These are phyloP conservation scores for Rutstroemia sp. DNA, from an alignment of 2,329 filamentous ascomycete genomes.

Conservation along the genomic window DNA sequence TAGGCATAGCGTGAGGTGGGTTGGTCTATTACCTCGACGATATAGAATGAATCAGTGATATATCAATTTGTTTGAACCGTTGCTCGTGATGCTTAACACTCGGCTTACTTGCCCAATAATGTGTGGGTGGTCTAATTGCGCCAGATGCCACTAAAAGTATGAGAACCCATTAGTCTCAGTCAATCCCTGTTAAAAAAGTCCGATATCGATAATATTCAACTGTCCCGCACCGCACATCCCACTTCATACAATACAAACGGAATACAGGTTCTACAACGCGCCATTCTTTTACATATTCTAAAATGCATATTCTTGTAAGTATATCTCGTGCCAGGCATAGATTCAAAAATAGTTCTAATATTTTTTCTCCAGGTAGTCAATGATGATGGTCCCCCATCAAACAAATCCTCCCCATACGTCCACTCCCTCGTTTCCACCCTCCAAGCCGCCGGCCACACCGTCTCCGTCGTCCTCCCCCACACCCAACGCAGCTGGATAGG, in stretches of 20 bases:
- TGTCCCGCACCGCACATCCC: conserved; percentile 5
- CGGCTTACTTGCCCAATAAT: neutral
- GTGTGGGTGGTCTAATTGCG: neutral
- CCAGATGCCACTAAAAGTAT: neutral
- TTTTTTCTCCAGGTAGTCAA: conserved; percentile 47
- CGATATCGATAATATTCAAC: conserved; percentile 4
- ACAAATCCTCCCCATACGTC: conserved; percentile 72
- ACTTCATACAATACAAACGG: neutral
- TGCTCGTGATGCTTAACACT: too few relatives aligned
- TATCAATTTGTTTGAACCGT: neutral
- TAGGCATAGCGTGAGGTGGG: conserved; percentile 1
- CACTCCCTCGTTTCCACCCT: conserved; percentile 66
- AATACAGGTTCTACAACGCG: neutral
- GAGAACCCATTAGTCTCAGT: neutral
- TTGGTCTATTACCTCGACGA: conserved; percentile 8
- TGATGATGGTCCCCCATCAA: conserved; percentile 74
- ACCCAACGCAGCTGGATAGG: conserved; percentile 96
- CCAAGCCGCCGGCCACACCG: conserved; percentile 69
- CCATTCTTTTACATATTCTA: conserved; percentile 2
- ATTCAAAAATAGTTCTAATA: conserved; percentile 2
- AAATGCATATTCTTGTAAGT: conserved; percentile 46
- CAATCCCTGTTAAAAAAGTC: conserved; percentile 4
- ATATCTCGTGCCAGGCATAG: neutral
- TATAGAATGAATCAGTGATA: neutral
- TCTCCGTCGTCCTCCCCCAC: conserved; percentile 87